phyloP scores from a whole-genome alignment of 768 basidiomycete species.

The Neoboletus magnificus region DNA sequence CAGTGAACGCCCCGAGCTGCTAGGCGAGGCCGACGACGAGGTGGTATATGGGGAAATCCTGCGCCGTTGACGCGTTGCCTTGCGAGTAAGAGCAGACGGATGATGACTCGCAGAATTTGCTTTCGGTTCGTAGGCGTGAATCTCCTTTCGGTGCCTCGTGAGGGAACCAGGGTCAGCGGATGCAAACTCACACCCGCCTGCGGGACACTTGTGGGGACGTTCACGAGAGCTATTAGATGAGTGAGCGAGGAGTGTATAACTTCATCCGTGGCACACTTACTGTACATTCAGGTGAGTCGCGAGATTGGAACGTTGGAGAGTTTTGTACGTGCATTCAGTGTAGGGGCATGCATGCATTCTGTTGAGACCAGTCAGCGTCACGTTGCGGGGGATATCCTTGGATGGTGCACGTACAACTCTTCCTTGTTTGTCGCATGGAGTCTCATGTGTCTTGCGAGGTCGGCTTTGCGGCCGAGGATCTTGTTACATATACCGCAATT shows the following conservation, averaged over 20 bases:
- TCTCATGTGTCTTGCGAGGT: conserved; percentile 28
- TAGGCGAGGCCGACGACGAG: neutral
- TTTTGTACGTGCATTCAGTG: conserved; percentile 15
- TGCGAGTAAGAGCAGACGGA: neutral
- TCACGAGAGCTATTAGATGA: conserved; percentile 5
- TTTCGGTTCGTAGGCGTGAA: conserved; percentile 20
- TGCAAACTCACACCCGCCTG: conserved; percentile 9
- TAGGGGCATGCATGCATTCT: conserved; percentile 27
- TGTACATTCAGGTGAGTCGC: conserved; percentile 28
- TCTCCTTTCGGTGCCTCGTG: conserved; percentile 18
- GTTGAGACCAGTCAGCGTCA: conserved; percentile 1
- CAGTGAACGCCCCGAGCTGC: neutral
- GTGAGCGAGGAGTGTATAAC: neutral
- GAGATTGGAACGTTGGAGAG: conserved; percentile 30
- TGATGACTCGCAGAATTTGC: neutral
- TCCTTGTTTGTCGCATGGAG: conserved; percentile 24
- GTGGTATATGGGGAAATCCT: conserved; percentile 4
- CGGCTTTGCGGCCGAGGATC: conserved; percentile 22
- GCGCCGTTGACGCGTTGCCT: neutral
- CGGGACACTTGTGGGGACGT: conserved; percentile 16
- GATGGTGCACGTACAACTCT: conserved; percentile 15
- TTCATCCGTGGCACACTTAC: conserved; percentile 17
- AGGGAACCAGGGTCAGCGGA: conserved; percentile 22
- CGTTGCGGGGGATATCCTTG: neutral
- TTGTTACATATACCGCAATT: conserved; percentile 15